These are phyloP conservation scores for Hygrophorus russula DNA, from an alignment of 768 basidiomycete genomes.

Conservation along the genomic window DNA sequence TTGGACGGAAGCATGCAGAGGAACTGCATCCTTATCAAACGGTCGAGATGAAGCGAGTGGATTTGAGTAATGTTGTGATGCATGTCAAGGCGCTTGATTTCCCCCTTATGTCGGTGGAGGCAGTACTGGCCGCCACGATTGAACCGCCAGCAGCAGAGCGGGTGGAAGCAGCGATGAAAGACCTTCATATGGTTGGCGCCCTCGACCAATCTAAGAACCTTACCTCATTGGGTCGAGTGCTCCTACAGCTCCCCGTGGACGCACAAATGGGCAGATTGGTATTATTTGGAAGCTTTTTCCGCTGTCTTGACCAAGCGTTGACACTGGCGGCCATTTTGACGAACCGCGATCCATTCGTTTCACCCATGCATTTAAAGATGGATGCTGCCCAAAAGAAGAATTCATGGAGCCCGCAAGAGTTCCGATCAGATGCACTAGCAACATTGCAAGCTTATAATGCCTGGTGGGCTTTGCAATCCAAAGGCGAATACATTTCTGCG, in stretches of 20 bases:
- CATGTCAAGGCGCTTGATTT: constrained; percentile 91
- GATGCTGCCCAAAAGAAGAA: constrained; percentile 66
- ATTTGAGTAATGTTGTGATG: constrained; percentile 90
- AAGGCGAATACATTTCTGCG: constrained; percentile 52
- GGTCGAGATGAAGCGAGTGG: constrained; percentile 91
- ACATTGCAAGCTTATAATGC: constrained; percentile 69
- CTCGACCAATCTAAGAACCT: constrained; percentile 65
- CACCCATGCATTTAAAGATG: constrained; percentile 63
- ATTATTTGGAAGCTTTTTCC: constrained; percentile 86
- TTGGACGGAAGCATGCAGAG: constrained; percentile 50
- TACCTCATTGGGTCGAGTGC: constrained; percentile 79
- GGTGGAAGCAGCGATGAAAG: constrained; percentile 67
- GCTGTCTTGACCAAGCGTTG: constrained; percentile 78
- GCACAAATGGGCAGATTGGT: constrained; percentile 84
- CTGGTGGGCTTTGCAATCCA: constrained; percentile 66
- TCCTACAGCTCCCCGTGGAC: constrained; percentile 84
- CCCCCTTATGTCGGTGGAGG: constrained; percentile 75
- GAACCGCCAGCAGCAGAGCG: constrained; percentile 78
- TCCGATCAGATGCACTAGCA: constrained; percentile 77
- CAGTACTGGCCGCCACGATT: constrained; percentile 75
- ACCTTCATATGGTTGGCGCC: constrained; percentile 80
- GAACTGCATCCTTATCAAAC: constrained; percentile 69
- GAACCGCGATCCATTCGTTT: constrained; percentile 84
- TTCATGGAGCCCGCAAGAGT: constrained; percentile 69
- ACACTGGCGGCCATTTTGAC: constrained; percentile 88